Conservation (phyloP, 1,139 yeast genomes). For the Wickerhamomyces sp. region DNA sequence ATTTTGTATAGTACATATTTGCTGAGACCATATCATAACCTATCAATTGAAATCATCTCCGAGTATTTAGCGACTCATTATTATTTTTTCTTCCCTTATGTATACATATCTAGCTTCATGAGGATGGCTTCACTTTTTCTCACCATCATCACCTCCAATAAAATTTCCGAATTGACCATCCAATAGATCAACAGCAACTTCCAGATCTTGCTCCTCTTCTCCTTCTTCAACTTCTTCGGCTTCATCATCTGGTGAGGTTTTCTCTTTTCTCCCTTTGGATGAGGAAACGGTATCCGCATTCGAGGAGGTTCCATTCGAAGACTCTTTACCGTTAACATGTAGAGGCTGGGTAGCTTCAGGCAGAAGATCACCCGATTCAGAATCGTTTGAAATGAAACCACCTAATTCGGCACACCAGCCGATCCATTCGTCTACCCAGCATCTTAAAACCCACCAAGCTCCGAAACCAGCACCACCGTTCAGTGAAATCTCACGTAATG, state of each 20-base stretch:
- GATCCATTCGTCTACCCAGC: slow-evolving; percentile 75
- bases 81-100: background rate
- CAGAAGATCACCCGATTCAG: background rate
- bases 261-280: background rate
- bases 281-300: background rate
- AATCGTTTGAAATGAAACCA: slow-evolving; percentile 35
- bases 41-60: too few species aligned
- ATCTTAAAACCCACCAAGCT: slow-evolving; percentile 73
- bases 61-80: too few species aligned
- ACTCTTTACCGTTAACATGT: background rate
- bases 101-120: background rate
- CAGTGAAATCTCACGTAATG: slow-evolving; percentile 58
- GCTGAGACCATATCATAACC: too few species aligned
- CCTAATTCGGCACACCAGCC: slow-evolving; percentile 68
- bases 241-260: background rate
- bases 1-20: too few species aligned
- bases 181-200: slow-evolving; percentile 14
- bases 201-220: background rate
- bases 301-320: too few species aligned
- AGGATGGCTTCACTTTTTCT: background rate
- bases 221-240: background rate
- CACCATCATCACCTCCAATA: background rate
- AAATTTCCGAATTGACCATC: slow-evolving; percentile 18
- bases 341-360: slow-evolving; percentile 3
- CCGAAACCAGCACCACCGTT: slow-evolving; percentile 61